A percentile compares a stretch with the other conserved stretches of the same genome.
Evolutionary conservation across 352 stramenopile species (phyloP).

Genomic region (Pythium rishiriense): DNA sequence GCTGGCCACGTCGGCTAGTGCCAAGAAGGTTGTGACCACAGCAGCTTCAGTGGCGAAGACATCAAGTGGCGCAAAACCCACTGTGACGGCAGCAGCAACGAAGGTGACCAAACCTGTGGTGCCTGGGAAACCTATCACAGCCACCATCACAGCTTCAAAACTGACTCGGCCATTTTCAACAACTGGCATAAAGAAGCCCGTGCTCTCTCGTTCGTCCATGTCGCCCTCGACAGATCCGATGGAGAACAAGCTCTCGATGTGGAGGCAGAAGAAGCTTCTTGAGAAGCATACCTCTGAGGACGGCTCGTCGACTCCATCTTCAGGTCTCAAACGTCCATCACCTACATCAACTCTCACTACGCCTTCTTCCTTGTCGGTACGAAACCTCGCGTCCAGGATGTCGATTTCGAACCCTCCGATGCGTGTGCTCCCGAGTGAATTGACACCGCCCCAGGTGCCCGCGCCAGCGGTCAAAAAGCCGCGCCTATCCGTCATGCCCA

Average conservation of each 20-base stretch:
- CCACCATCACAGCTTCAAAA: not conserved
- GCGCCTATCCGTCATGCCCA: conserved; percentile 18
- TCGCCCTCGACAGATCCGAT: conserved; percentile 8
- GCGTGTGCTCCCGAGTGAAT: conserved; percentile 2
- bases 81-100: not conserved
- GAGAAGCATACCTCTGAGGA: conserved; percentile 12
- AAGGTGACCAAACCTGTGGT: not conserved
- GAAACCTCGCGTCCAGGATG: conserved; percentile 11
- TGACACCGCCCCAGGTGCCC: not conserved
- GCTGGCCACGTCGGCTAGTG: not conserved
- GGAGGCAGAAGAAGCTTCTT: conserved; percentile 19
- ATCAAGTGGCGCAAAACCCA: not conserved
- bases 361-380: not conserved
- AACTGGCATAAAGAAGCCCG: conserved; percentile 2
- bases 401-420: conserved; percentile 14
- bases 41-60: not conserved
- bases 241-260: conserved; percentile 22
- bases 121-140: not conserved
- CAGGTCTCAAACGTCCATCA: conserved; percentile 22
- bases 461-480: conserved; percentile 19
- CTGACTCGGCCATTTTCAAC: not conserved
- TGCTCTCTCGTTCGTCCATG: not conserved
- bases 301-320: not conserved
- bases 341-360: not conserved
- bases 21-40: conserved; percentile 1